Base-by-base conservation (phyloP, 2,329 filamentous ascomycete genomes). In the Xylariaceae sp. region DNA sequence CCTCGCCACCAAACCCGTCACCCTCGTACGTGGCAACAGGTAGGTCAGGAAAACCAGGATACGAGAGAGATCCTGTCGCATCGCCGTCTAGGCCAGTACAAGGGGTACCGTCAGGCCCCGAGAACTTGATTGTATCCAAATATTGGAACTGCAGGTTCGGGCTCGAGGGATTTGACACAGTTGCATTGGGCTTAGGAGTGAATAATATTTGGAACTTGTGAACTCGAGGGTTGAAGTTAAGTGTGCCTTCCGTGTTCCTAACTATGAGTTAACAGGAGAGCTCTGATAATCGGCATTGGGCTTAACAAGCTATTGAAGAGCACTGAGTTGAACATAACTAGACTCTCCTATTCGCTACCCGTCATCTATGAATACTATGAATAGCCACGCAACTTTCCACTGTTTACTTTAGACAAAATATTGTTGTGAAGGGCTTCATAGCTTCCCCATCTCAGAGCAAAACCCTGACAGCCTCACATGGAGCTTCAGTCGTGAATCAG, bases 191-290 rank as follows among this genome's bases (percentile, higher is more conserved):
- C 3, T 77, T 72, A 3, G 83, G 79, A 0, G 77, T 81, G 62
- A 90, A 80, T 1, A 75, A 77, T 41, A 91, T 73, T 43, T 74
- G 67, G 67, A 89, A 85, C 65, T 88, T 86, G 70, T 91, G 87
- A 23, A 91, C 77, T 27, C 87, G 80, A 3, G 81, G 79, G 59
- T 88, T 82, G 67, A 80, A 88, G 67, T 89, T 89, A 15, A 86
- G 60, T 7, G 87, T 89, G 37, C 85, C 87, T 61, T 89, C 75
- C 0, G 86, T 89, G 65, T 91, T 90, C 86, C 66, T 69, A 36
- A 8, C 2, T 15, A n/a, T 15, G 29, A 15, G 30, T 30, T 1
- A 49, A 32, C 7, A 35, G 53, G 10, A 50, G 11, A 24, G 11
- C 23, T 15, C n/a, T 18, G 9, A 24, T 3, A 18, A 24, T 10